phyloP scores from a whole-genome alignment of 2,329 filamentous ascomycete species.

The Tothia fuscella region DNA sequence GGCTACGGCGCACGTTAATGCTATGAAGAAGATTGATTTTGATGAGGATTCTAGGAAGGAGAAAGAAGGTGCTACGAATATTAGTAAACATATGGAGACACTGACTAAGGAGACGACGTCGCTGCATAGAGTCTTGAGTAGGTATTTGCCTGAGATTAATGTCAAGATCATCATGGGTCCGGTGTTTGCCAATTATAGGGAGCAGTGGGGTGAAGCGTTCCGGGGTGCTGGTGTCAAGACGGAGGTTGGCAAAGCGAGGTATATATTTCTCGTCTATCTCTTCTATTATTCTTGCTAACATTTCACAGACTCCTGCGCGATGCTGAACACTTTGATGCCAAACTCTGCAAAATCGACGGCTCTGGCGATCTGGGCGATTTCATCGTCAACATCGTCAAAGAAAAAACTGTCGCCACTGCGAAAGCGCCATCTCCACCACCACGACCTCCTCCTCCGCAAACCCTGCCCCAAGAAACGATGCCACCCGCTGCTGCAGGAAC shows the following conservation, averaged over 20 bases:
- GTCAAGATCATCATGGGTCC: conserved; percentile 75
- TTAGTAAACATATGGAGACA: conserved; percentile 72
- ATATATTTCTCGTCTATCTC: conserved; percentile 22
- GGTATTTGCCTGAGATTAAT: conserved; percentile 65
- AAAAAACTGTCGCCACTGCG: conserved; percentile 32
- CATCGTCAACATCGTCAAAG: conserved; percentile 51
- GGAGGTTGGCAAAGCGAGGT: conserved; percentile 60
- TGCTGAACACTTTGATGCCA: conserved; percentile 57
- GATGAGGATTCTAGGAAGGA: conserved; percentile 33
- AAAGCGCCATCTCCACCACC: not conserved
- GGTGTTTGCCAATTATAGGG: conserved; percentile 71
- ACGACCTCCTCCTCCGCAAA: too few species aligned
- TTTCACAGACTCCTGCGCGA: conserved; percentile 61
- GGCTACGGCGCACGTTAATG: conserved; percentile 59
- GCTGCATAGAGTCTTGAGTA: conserved; percentile 70
- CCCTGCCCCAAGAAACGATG: too few species aligned
- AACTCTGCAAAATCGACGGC: conserved; percentile 66
- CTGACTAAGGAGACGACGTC: conserved; percentile 76
- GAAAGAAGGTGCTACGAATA: conserved; percentile 24
- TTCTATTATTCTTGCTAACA: conserved; percentile 3
- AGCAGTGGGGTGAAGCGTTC: conserved; percentile 64
- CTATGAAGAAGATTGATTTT: conserved; percentile 67
- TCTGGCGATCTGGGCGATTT: conserved; percentile 62
- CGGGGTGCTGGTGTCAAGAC: conserved; percentile 53
- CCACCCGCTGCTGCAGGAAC: too few species aligned